phyloP scores from a whole-genome alignment of 2,329 filamentous ascomycete species.

The Cladophialophora psammophila region DNA sequence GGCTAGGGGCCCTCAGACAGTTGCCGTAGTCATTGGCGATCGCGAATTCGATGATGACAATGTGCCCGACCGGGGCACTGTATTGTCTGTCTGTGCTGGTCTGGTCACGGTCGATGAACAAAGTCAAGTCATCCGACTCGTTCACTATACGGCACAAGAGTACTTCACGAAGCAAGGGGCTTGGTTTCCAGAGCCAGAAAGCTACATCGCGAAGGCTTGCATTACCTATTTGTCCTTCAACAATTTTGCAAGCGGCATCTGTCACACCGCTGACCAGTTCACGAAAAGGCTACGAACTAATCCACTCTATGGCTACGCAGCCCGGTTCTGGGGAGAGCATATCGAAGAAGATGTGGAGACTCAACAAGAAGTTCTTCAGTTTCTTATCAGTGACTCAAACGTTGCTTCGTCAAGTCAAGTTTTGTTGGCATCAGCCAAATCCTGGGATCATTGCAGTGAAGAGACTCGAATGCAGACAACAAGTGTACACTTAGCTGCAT shows the following conservation, averaged over 20 bases:
- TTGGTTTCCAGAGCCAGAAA: slow-evolving; percentile 35
- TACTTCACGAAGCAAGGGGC: slow-evolving; percentile 49
- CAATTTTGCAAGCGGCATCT: neutral
- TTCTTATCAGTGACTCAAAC: too few species aligned
- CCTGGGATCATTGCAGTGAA: too few species aligned
- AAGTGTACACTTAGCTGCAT: too few species aligned
- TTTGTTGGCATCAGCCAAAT: too few species aligned
- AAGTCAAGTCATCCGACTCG: slow-evolving; percentile 37
- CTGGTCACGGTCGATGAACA: slow-evolving; percentile 39
- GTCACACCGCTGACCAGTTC: too few species aligned
- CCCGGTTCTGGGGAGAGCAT: too few species aligned
- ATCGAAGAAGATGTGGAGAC: too few species aligned
- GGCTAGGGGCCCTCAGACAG: slow-evolving; percentile 41
- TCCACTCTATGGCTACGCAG: too few species aligned
- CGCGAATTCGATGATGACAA: slow-evolving; percentile 36
- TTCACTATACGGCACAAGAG: slow-evolving; percentile 58
- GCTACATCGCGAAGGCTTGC: slow-evolving; percentile 26
- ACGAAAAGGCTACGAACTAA: too few species aligned
- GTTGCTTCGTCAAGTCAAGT: too few species aligned
- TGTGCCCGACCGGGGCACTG: slow-evolving; percentile 34
- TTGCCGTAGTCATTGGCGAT: slow-evolving; percentile 38
- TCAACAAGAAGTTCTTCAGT: too few species aligned
- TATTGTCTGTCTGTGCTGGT: slow-evolving; percentile 40
- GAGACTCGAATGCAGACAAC: too few species aligned
- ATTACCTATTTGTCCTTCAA: neutral